Evolutionary conservation across 129 eudicot genomes (phyloP), one percentile per base, ranked within the genome.

Genomic region (Solidago caesia): DNA sequence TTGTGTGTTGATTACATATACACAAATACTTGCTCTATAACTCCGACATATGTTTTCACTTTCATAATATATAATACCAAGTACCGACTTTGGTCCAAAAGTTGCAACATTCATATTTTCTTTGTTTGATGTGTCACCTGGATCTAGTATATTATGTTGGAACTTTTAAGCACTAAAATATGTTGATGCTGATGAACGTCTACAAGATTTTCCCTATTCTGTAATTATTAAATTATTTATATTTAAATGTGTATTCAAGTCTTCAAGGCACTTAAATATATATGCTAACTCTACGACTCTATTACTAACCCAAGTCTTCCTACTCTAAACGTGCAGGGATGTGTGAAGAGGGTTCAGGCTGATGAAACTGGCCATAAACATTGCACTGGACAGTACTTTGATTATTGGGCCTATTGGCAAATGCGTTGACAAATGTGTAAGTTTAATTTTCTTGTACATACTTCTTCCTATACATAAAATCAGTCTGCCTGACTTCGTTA

Each of bases 361-460:
- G 97, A 92, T 78, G 97, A 92, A 51, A 73, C 87, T 12, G 97
- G 97, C 78, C 89, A 81, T 80, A 89, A 89, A 81, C 97, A 92
- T 78, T 92, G 97, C 82, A 89, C 97, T 7, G 97, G 97, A 72
- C 96, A 92, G 67, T 89, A 85, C 79, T 92, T 92, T 66, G 97
- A 92, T 85, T 92, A 87, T 59, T 92, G 93, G 92, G 88, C n/a
- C n/a, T n/a, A n/a, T n/a, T n/a, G n/a, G n/a, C n/a, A n/a, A 81
- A 5, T 92, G 97, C 62, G 87, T 92, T 8, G 96, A 89, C 84
- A 85, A 82, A 87, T 89, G 96, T 58, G 97, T 92, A 87, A 80
- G 97, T 47, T 26, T 64, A 45, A 8, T 43, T 15, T 21, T 44
- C 39, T 60, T 65, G 48, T 43, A 48, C 41, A 21, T 52, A 71